These are phyloP conservation scores for Alternaria arbusti DNA, from an alignment of 2,329 filamentous ascomycete species.

Conservation along the genomic window DNA sequence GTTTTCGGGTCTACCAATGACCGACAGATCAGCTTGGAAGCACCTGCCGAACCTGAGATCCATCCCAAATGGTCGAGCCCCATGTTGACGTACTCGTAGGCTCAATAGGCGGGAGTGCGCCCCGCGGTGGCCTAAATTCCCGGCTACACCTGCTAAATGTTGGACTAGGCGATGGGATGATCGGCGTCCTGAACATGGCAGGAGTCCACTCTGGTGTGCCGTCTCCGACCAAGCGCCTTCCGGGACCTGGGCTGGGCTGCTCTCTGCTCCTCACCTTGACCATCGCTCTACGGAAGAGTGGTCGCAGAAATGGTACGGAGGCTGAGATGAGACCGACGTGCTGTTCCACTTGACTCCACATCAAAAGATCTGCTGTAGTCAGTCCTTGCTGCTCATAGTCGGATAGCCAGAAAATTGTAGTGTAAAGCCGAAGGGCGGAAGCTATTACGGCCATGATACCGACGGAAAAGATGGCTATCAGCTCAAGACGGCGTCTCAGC, in stretches of 20 bases:
- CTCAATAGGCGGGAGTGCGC: conserved; percentile 22
- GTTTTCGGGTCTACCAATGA: not conserved
- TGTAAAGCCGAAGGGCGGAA: conserved; percentile 36
- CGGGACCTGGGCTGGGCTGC: conserved; percentile 21
- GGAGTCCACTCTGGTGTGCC: conserved; percentile 10
- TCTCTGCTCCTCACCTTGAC: conserved; percentile 8
- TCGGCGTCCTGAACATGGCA: conserved; percentile 21
- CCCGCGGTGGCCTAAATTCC: conserved; percentile 23
- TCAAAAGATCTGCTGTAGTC: conserved; percentile 28
- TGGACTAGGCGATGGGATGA: conserved; percentile 33
- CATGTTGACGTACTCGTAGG: conserved; percentile 12
- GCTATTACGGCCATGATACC: conserved; percentile 40
- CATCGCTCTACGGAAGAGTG: conserved; percentile 26
- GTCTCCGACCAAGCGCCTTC: conserved; percentile 13
- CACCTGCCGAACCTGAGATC: conserved; percentile 16
- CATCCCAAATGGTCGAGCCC: conserved; percentile 21
- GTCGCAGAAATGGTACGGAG: conserved; percentile 42
- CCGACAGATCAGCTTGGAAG: conserved; percentile 1
- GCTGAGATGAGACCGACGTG: conserved; percentile 39
- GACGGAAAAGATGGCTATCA: conserved; percentile 48
- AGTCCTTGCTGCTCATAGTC: conserved; percentile 17
- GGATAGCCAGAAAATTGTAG: conserved; percentile 37
- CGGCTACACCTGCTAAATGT: conserved; percentile 18
- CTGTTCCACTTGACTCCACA: conserved; percentile 43
- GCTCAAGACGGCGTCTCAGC: conserved; percentile 55